Evolutionary conservation across 116 monocot species (phyloP).

Genomic region (Zostera marina): DNA sequence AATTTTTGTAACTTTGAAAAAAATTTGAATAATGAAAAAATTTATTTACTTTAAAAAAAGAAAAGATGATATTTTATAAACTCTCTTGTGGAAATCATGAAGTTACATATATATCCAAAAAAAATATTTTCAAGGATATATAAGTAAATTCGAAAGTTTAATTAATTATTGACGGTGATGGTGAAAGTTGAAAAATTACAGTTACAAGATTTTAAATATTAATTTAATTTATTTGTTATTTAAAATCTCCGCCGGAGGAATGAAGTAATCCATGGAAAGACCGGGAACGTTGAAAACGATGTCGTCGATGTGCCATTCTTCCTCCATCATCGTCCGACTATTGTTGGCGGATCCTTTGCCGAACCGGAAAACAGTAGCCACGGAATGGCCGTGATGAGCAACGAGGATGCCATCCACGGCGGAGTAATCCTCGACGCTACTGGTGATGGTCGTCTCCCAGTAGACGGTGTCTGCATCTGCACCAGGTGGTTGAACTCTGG

Average conservation of each 20-base stretch:
- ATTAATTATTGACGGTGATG: too few species aligned
- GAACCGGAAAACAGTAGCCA: constrained; percentile 45
- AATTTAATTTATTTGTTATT: too few species aligned
- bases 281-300: constrained; percentile 58
- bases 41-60: too few species aligned
- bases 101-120: too few species aligned
- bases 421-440: constrained; percentile 28
- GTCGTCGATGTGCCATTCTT: constrained; percentile 58
- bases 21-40: too few species aligned
- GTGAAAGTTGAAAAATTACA: too few species aligned
- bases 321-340: constrained; percentile 43
- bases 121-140: too few species aligned
- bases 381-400: constrained; percentile 40
- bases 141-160: too few species aligned
- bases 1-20: too few species aligned
- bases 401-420: constrained; percentile 35
- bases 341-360: constrained; percentile 18
- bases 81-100: too few species aligned
- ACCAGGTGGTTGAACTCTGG: constrained; percentile 24
- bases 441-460: constrained; percentile 47
- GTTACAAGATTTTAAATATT: too few species aligned
- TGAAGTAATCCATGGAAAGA: constrained; percentile 53
- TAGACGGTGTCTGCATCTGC: constrained; percentile 14
- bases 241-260: constrained; percentile 40
- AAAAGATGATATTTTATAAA: too few species aligned